phyloP scores from a whole-genome alignment of 805 yeast genomes.

The Cyberlindnera xishuangbannaensis region DNA sequence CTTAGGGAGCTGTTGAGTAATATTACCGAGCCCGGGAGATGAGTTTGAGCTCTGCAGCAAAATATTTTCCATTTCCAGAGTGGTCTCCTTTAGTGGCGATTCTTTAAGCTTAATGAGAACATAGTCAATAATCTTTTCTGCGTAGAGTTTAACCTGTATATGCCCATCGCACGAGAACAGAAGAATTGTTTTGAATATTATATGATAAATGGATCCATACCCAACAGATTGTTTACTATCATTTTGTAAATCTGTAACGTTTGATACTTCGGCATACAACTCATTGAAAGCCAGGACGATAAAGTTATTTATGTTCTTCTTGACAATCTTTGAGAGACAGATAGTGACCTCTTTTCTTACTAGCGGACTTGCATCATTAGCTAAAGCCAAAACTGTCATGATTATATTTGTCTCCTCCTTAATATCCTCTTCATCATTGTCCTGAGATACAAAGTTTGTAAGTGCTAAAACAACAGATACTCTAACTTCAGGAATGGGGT shows the following conservation, averaged over 20 bases:
- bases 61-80: conserved; percentile 59
- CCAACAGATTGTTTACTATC: conserved; percentile 58
- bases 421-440: conserved; percentile 39
- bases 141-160: conserved; percentile 65
- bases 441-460: conserved; percentile 56
- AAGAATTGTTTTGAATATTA: conserved; percentile 82
- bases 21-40: conserved; percentile 7
- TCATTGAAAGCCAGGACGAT: conserved; percentile 83
- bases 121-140: conserved; percentile 70
- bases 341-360: conserved; percentile 82
- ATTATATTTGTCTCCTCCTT: conserved; percentile 68
- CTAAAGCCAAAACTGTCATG: conserved; percentile 54
- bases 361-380: conserved; percentile 84
- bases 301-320: conserved; percentile 66
- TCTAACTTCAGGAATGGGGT: conserved; percentile 93
- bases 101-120: conserved; percentile 51
- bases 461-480: conserved; percentile 76
- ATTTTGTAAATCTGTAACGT: conserved; percentile 37
- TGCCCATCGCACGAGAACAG: conserved; percentile 86
- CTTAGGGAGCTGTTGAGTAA: conserved; percentile 30
- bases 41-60: conserved; percentile 42
- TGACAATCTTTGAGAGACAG: conserved; percentile 68
- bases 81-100: conserved; percentile 59
- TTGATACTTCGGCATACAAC: conserved; percentile 34
- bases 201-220: conserved; percentile 78